Conservation (phyloP, 1,139 yeast genomes). For the Candida sp. region DNA sequence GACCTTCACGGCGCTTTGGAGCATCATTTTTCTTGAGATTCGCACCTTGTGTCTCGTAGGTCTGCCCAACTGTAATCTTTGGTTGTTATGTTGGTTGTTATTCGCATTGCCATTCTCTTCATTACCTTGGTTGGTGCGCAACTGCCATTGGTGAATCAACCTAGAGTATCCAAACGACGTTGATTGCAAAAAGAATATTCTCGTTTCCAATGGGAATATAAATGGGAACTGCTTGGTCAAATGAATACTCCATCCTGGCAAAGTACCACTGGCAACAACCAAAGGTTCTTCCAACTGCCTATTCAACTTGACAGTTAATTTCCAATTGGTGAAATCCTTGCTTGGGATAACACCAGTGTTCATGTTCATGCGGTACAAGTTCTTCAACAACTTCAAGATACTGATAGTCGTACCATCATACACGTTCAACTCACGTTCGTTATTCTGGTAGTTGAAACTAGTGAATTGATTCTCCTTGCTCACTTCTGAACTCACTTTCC, state of each 20-base stretch:
- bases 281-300: constrained; percentile 91
- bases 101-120: constrained; percentile 19
- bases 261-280: constrained; percentile 83
- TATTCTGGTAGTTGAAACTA: constrained; percentile 24
- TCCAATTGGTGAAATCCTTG: constrained; percentile 71
- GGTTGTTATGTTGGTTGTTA: constrained; percentile 12
- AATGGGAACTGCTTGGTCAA: constrained; percentile 79
- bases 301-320: constrained; percentile 84
- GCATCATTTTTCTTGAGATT: constrained; percentile 68
- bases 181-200: constrained; percentile 79
- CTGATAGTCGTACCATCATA: constrained; percentile 51
- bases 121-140: constrained; percentile 49
- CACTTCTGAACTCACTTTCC: constrained; percentile 32
- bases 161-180: constrained; percentile 95
- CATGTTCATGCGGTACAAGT: constrained; percentile 54
- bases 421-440: constrained; percentile 32
- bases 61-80: constrained; percentile 64
- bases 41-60: constrained; percentile 83
- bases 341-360: constrained; percentile 31
- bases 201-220: constrained; percentile 81
- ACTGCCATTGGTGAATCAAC: constrained; percentile 79
- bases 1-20: constrained; percentile 83
- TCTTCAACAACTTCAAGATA: constrained; percentile 59
- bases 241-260: constrained; percentile 87
- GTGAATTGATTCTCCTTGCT: constrained; percentile 18